These are phyloP conservation scores for Nicotiana obtusifolia DNA, from an alignment of 257 asterid species.

Conservation along the genomic window DNA sequence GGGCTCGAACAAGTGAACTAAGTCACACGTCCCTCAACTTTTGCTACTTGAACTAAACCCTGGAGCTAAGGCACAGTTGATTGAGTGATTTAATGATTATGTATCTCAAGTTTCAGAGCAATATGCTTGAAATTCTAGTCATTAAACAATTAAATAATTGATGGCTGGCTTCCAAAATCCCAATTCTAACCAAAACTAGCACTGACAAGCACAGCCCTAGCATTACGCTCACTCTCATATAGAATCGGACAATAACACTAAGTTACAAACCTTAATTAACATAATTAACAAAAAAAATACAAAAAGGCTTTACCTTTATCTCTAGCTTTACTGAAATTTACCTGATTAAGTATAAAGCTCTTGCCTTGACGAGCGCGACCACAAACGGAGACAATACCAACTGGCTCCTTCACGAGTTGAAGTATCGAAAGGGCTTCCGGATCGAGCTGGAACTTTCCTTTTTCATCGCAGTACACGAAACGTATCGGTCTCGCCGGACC, in stretches of 20 bases:
- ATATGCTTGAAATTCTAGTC: background rate
- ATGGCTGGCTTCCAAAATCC: background rate
- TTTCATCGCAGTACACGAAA: constrained; percentile 77
- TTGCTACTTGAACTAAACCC: no score
- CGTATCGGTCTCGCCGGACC: constrained; percentile 97
- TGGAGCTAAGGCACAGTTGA: background rate
- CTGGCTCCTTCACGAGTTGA: constrained; percentile 90
- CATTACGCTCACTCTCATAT: background rate
- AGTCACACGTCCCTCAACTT: no score
- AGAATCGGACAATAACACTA: background rate
- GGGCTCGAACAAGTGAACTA: no score
- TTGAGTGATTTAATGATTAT: background rate
- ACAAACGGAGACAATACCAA: constrained; percentile 93
- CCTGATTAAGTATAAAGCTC: constrained; percentile 89
- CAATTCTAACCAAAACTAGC: constrained; percentile 1
- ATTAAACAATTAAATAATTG: background rate
- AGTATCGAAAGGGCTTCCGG: constrained; percentile 94
- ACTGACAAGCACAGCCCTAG: background rate
- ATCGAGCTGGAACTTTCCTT: constrained; percentile 86
- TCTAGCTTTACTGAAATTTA: constrained; percentile 11
- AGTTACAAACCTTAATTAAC: background rate
- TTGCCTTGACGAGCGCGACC: constrained; percentile 99
- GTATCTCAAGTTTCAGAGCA: background rate
- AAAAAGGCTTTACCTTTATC: no score
- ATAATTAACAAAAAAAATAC: background rate